Evolutionary conservation across 2,329 filamentous ascomycete genomes (phyloP), one percentile per base, ranked within the genome.

Genomic region (Daldinia sp.): DNA sequence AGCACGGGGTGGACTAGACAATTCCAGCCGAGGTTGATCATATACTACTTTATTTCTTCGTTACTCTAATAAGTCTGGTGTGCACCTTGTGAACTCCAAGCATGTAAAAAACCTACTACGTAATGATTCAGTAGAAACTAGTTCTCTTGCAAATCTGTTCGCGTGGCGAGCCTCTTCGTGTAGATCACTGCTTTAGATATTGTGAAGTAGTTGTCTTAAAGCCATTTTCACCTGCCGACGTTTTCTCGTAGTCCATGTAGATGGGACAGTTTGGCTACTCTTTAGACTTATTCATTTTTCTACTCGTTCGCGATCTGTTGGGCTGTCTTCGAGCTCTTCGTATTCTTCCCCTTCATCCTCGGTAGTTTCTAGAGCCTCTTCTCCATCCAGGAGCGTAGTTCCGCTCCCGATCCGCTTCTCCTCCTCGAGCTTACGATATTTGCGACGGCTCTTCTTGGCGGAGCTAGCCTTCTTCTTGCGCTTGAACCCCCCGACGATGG

Each of bases 401-500:
- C 32, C 21, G n/a, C 8, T 6, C 11, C n/a, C 19, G 7, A 6
- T 6, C 15, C 68, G 73, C 68, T 81, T 82, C 48, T 80, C 82
- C 62, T 84, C 83, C 3, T 82, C 83, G 1, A 92, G 76, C 72
- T 83, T 83, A 63, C 83, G 83, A 73, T 94, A 94, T 77, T 97
- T 97, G 71, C 92, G 84, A 71, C 89, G 85, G 57, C 86, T 88
- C 84, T 97, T 97, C 80, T 97, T 96, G 4, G 82, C 84, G 19
- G 86, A 86, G 74, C 93, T 95, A 27, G 88, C 90, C 71, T 91
- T 89, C 78, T 86, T 91, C 79, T 85, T 90, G 65, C 82, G 83
- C 74, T 87, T 88, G 39, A 83, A 78, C 52, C 85, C 85, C 3
- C 82, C 86, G 52, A 92, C 88, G 29, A 93, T 79, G 37, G 85